Evolutionary conservation across 345 rosid genomes (phyloP), one percentile per base, ranked within the genome.

Genomic region (Pistacia atlantica): DNA sequence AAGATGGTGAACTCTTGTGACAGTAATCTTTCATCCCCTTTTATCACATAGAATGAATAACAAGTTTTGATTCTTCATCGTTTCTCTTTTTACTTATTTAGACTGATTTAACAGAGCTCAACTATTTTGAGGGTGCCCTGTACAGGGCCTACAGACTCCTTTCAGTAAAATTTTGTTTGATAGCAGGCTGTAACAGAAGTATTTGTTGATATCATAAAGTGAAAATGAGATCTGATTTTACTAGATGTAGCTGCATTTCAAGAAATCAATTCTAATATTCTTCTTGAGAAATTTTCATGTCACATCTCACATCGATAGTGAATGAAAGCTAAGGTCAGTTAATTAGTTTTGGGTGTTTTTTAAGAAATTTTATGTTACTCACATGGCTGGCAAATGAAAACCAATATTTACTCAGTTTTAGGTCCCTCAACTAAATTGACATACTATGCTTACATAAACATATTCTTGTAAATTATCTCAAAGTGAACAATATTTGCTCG

Each of bases 1-100:
- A 84, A 81, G 80, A 67, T 76, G 75, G 20, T 73, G 9, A 70
- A 75, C 75, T 54, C 10, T 65, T 45, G 62, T 76, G 59, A 70
- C 22, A 31, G 59, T 25, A 72, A 48, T 31, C 10, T n/a, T 38
- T 57, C 58, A 38, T 57, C 20, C n/a, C 14, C 64, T 11, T 57
- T 12, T 33, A 35, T 69, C 10, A 16, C 74, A 35, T 20, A 7
- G 10, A 59, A 2, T 58, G 38, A 5, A 57, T 71, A n/a, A 20
- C 31, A 8, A 20, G 0, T 46, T 70, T 71, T 57, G 13, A 8
- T 31, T 31, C 33, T 31, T 8, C 37, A 14, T 25, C 25, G 25
- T 45, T 10, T 22, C 51, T 18, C 55, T 7, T 55, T 54, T 31
- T n/a, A 35, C 46, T 56, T 4, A n/a, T 61, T 61, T 14, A 13